Conservation (phyloP, 1,284 basidiomycete species). For the Melampsora americana region DNA sequence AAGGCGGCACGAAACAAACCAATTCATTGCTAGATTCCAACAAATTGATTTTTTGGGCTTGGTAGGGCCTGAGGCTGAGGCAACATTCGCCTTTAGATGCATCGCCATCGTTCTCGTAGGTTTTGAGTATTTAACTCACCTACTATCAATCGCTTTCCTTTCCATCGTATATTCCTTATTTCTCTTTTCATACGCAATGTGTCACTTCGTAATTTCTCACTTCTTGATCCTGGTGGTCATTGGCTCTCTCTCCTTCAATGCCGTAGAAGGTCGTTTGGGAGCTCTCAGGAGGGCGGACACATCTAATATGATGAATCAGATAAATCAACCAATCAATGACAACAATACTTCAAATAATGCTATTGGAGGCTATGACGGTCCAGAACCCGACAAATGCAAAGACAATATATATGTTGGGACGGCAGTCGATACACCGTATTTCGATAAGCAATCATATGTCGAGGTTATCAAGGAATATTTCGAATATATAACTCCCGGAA, state of each 20-base stretch:
- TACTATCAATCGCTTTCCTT: no score
- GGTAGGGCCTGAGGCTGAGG: no score
- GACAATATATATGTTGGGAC: background rate
- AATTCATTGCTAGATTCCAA: no score
- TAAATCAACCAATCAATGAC: background rate
- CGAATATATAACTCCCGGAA: background rate
- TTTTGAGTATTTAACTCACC: no score
- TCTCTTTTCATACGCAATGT: background rate
- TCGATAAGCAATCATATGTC: background rate
- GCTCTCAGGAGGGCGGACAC: background rate
- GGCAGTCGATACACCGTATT: background rate
- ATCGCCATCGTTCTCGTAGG: no score
- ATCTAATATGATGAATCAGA: background rate
- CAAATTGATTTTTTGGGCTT: no score
- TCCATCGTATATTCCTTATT: no score
- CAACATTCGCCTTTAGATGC: no score
- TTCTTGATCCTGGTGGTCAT: background rate
- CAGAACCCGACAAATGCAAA: background rate
- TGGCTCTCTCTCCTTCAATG: background rate
- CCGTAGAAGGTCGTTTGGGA: background rate
- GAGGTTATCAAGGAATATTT: background rate
- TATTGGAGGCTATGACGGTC: background rate
- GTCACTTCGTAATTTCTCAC: background rate
- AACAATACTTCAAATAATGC: background rate
- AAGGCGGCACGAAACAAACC: no score